These are phyloP conservation scores for Austroboletus novae-zelandiae DNA, from an alignment of 1,284 basidiomycete genomes.

Conservation along the genomic window DNA sequence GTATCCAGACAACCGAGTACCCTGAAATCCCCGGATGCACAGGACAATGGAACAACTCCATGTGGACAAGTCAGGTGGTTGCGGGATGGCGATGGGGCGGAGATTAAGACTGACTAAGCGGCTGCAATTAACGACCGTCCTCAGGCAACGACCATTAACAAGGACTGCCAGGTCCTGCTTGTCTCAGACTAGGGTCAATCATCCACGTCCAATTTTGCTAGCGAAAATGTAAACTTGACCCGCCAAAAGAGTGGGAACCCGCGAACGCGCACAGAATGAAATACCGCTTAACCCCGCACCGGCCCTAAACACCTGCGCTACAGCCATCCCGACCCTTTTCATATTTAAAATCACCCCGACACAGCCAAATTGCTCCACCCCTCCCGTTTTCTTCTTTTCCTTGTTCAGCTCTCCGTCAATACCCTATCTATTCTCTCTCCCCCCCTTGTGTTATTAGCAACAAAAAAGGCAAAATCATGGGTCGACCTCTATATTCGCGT, in stretches of 20 bases:
- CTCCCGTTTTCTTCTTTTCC: neutral
- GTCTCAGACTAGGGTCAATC: too few species aligned
- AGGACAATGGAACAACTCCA: neutral
- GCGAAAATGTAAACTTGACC: too few species aligned
- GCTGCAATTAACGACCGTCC: too few species aligned
- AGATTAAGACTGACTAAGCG: neutral
- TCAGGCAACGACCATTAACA: too few species aligned
- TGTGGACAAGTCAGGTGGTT: neutral
- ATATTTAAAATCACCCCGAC: slow-evolving; percentile 15
- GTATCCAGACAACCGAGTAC: neutral
- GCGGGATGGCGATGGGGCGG: neutral
- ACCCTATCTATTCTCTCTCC: too few species aligned
- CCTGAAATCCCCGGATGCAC: neutral
- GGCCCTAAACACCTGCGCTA: slow-evolving; percentile 27
- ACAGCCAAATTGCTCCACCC: neutral
- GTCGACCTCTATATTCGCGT: slow-evolving; percentile 64
- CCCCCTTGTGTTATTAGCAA: slow-evolving; percentile 31
- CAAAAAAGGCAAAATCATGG: slow-evolving; percentile 49
- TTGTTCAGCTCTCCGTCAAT: neutral
- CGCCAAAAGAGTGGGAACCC: too few species aligned
- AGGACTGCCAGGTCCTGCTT: too few species aligned
- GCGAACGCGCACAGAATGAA: neutral
- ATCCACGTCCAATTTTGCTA: too few species aligned
- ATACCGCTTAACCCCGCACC: slow-evolving; percentile 31
- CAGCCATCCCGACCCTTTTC: slow-evolving; percentile 4